Percentiles rank a stretch among this genome's conserved stretches.
phyloP scores from a whole-genome alignment of 805 yeast species.

The Starmerella stellata region DNA sequence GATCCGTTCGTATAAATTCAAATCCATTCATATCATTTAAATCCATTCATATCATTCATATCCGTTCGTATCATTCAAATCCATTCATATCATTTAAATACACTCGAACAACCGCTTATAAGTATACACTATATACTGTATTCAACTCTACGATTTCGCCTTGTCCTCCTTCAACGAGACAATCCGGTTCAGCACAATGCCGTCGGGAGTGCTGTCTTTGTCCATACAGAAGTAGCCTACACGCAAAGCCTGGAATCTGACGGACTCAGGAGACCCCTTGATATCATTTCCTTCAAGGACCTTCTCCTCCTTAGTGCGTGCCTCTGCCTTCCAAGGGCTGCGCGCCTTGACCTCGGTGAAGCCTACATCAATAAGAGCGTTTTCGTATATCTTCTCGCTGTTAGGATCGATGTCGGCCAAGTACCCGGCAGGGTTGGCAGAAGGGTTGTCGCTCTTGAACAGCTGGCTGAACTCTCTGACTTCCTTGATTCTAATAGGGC shows the following conservation, averaged over 20 bases:
- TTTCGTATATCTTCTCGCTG: slow-evolving; percentile 47
- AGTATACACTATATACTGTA: no score
- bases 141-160: slow-evolving; percentile 19
- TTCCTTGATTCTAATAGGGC: slow-evolving; percentile 52
- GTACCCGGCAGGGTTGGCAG: slow-evolving; percentile 73
- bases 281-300: slow-evolving; percentile 48
- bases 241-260: slow-evolving; percentile 93
- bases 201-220: slow-evolving; percentile 45
- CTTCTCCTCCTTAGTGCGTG: slow-evolving; percentile 34
- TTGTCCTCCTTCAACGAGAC: slow-evolving; percentile 79
- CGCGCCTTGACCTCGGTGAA: slow-evolving; percentile 46
- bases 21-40: no score
- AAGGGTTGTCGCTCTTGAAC: slow-evolving; percentile 82
- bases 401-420: slow-evolving; percentile 65
- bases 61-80: no score
- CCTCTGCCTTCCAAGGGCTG: slow-evolving; percentile 52
- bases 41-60: no score
- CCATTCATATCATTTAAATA: no score
- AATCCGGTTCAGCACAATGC: slow-evolving; percentile 66
- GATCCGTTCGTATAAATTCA: no score
- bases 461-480: slow-evolving; percentile 75
- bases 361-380: slow-evolving; percentile 63
- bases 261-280: slow-evolving; percentile 50
- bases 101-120: no score
- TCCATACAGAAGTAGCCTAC: slow-evolving; percentile 92